Conservation (phyloP, 2,329 filamentous ascomycete genomes). For the Aureobasidium pullulans region DNA sequence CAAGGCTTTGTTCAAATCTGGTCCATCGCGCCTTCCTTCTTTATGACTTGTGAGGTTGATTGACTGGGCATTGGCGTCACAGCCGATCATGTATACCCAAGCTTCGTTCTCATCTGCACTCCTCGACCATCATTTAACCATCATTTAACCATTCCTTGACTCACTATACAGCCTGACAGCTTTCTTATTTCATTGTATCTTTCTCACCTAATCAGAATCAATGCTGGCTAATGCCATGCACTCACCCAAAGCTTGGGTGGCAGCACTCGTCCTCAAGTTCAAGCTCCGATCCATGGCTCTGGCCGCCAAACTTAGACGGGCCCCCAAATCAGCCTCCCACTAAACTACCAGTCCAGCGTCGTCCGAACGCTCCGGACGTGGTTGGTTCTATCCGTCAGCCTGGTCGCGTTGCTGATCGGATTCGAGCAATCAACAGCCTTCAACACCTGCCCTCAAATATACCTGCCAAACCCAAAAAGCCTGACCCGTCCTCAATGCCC, state of each 20-base stretch:
- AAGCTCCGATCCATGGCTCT: constrained; percentile 2
- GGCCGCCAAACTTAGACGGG: constrained; percentile 6
- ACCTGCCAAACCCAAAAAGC: background rate
- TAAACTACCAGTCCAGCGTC: background rate
- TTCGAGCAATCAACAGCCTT: constrained; percentile 14
- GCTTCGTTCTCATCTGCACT: background rate
- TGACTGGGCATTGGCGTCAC: background rate
- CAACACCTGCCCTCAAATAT: background rate
- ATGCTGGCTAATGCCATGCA: constrained; percentile 5
- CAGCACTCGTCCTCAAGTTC: constrained; percentile 1
- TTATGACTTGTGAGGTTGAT: background rate
- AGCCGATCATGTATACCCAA: background rate
- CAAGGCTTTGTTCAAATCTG: background rate
- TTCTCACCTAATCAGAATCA: background rate
- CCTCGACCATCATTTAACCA: background rate
- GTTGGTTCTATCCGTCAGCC: background rate
- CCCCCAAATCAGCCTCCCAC: background rate
- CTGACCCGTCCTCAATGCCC: background rate
- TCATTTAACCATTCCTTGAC: background rate
- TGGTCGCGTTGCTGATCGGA: constrained; percentile 15
- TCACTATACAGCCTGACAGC: background rate
- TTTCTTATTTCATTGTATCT: background rate
- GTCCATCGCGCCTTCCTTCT: background rate
- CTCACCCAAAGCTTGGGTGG: background rate
- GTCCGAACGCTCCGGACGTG: background rate